Base-by-base conservation (phyloP, 805 yeast species). In the Jamesozyma piceae region DNA sequence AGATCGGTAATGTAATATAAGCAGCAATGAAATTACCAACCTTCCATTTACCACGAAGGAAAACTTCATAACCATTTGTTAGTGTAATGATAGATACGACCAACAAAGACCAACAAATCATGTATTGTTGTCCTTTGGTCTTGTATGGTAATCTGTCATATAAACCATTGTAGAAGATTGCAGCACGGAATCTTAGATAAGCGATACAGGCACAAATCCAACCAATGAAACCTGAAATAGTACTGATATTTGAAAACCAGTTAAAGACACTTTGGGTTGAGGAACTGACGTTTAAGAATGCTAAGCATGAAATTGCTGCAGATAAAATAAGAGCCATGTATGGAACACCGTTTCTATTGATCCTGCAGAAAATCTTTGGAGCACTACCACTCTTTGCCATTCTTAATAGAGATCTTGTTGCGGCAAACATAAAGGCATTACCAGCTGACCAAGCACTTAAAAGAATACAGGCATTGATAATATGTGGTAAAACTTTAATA, bases 61-160 rank as follows among this genome's bases (percentile, higher is more conserved):
- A 81, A 4, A 76, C 80, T 2, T 74, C 79, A 55, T 78, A 82
- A 43, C 89, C 89, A 52, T 82, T 82, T n/a, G 88, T 80, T 37
- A 82, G 40, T 26, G 80, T 65, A 41, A 82, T 54, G n/a, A 82
- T 26, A 4, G 68, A 45, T 43, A 80, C 69, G 47, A 78, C 58
- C 32, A 66, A 50, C 28, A 80, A 60, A 5, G 76, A 71, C 46
- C 73, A 73, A 54, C 73, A 79, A 3, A 82, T 72, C 39, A 79
- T 74, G 48, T 64, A 72, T 33, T 83, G 80, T 60, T 77, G 82
- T 21, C 72, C 63, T 24, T 64, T 61, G 2, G 84, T 72, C 50
- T 62, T 73, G 67, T 67, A 81, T 8, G 85, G 75, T 28, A 77
- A 68, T 54, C 83, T 72, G 39, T 76, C 78, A 45, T 63, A 60